phyloP scores from a whole-genome alignment of 2,329 filamentous ascomycete species.

The Cladosporium sp. region DNA sequence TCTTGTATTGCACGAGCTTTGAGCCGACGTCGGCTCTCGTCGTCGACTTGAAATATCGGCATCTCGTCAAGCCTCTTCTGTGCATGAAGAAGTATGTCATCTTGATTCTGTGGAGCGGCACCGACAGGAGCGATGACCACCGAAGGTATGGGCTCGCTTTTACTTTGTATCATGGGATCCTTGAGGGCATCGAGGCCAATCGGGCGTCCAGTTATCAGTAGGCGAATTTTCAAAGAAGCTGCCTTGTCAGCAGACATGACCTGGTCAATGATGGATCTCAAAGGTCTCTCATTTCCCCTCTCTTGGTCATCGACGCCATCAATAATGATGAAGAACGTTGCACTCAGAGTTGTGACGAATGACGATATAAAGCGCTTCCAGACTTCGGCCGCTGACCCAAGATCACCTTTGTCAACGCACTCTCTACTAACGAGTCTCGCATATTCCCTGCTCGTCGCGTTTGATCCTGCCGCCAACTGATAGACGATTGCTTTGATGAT shows the following conservation, averaged over 20 bases:
- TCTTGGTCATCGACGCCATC: neutral
- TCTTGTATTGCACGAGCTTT: neutral
- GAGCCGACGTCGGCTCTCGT: neutral
- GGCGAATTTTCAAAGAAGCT: neutral
- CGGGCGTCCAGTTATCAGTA: slow-evolving; percentile 1
- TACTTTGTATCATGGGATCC: neutral
- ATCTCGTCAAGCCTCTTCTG: neutral
- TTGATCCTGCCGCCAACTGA: neutral
- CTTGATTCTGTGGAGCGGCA: neutral
- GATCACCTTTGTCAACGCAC: neutral
- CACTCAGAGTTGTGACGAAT: neutral
- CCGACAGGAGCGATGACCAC: neutral
- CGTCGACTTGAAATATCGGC: neutral
- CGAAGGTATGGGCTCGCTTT: neutral
- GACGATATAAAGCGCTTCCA: neutral
- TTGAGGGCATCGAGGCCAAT: neutral
- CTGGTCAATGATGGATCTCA: neutral
- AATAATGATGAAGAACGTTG: neutral
- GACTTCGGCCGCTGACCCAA: neutral
- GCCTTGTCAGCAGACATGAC: neutral
- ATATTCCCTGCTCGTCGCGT: neutral
- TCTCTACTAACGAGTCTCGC: neutral
- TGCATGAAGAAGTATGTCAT: slow-evolving; percentile 1
- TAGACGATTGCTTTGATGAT: neutral
- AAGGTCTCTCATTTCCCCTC: neutral